Percentiles rank a stretch among this genome's conserved stretches.
Conservation (phyloP, 1,284 basidiomycete species). For the Tausonia pullulans region DNA sequence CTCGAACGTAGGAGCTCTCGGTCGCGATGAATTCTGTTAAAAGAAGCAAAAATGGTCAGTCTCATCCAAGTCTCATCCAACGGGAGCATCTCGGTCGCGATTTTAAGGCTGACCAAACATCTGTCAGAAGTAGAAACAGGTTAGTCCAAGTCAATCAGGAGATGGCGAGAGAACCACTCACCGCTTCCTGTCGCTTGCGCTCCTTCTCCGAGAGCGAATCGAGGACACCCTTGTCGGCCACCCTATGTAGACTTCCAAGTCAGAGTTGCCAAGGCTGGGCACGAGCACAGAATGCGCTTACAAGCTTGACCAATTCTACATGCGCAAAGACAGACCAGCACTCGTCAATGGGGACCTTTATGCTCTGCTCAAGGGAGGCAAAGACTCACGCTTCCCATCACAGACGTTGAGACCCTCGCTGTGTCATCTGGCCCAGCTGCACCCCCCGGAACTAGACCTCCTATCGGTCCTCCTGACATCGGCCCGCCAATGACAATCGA, state of each 20-base stretch:
- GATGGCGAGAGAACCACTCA: constrained; percentile 26
- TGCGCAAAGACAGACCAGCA: too few relatives aligned
- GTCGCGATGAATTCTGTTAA: constrained; percentile 72
- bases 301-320: constrained; percentile 15
- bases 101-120: not conserved
- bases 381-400: constrained; percentile 54
- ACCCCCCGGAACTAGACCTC: constrained; percentile 20
- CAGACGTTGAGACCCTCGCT: constrained; percentile 30
- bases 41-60: not conserved
- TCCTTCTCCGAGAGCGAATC: constrained; percentile 64
- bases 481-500: constrained; percentile 30
- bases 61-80: too few relatives aligned
- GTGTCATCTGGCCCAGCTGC: too few relatives aligned
- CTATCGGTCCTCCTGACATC: constrained; percentile 25
- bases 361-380: too few relatives aligned
- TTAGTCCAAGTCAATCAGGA: not conserved
- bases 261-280: constrained; percentile 61
- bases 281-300: constrained; percentile 12
- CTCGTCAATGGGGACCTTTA: too few relatives aligned
- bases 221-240: constrained; percentile 70
- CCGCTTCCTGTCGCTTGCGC: constrained; percentile 70
- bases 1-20: constrained; percentile 74
- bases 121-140: not conserved
- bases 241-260: constrained; percentile 35
- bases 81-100: too few relatives aligned